These are phyloP conservation scores for Talinum fruticosum DNA, from an alignment of 148 eudicot species.

Conservation along the genomic window DNA sequence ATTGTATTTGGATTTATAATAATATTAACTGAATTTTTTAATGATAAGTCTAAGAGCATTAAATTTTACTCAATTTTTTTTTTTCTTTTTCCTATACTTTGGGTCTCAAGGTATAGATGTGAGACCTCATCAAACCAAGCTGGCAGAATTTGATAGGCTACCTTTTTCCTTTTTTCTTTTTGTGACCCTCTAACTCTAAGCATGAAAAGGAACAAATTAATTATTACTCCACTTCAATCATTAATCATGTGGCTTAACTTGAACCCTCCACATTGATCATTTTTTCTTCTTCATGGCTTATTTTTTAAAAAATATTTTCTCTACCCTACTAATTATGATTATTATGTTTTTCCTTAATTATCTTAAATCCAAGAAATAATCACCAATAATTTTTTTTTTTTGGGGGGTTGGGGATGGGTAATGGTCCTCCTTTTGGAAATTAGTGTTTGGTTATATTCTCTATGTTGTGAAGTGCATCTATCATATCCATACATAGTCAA, in stretches of 20 bases:
- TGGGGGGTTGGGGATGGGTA: too few species aligned
- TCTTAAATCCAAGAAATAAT: too few species aligned
- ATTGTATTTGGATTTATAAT: too few species aligned
- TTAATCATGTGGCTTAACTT: slow-evolving; percentile 18
- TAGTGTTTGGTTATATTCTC: background rate
- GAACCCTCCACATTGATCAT: background rate
- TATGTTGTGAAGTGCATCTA: background rate
- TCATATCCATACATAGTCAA: background rate
- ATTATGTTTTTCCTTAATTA: too few species aligned
- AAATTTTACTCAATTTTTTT: too few species aligned
- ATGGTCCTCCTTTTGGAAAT: background rate
- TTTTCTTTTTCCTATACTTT: background rate
- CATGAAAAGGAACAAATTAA: slow-evolving; percentile 21
- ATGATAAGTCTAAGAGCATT: too few species aligned
- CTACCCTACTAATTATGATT: too few species aligned
- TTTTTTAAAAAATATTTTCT: too few species aligned
- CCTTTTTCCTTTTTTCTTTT: background rate
- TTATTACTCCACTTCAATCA: slow-evolving; percentile 13
- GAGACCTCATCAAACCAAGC: slow-evolving; percentile 6
- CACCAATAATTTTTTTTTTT: too few species aligned
- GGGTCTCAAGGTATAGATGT: background rate
- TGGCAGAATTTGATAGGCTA: slow-evolving; percentile 18
- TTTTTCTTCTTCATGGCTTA: too few species aligned
- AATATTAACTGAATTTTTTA: too few species aligned
- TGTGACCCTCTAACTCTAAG: too few species aligned